phyloP scores from a whole-genome alignment of 169 alveolate species.

The Miamiensis avidus region DNA sequence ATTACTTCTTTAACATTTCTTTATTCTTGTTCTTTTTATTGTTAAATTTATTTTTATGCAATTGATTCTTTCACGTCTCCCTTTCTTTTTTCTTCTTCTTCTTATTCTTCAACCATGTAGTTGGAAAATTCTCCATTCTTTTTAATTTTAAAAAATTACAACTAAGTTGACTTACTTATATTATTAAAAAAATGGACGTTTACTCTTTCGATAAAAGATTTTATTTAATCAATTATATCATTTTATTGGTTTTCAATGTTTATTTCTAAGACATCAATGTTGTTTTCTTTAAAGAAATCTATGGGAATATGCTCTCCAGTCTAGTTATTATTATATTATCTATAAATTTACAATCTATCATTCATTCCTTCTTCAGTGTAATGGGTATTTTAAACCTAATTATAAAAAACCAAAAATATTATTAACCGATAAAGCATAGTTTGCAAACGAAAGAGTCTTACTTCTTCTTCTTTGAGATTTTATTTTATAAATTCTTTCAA shows the following conservation, averaged over 20 bases:
- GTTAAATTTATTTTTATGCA: neutral
- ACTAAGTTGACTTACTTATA: neutral
- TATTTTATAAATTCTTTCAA: constrained; percentile 35
- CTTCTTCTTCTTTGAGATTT: constrained; percentile 43
- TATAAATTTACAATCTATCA: constrained; percentile 65
- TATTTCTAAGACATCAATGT: constrained; percentile 33
- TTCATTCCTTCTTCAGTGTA: constrained; percentile 65
- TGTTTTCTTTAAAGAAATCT: constrained; percentile 59
- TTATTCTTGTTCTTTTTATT: constrained; percentile 11
- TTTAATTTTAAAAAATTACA: neutral
- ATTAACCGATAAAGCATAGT: constrained; percentile 7
- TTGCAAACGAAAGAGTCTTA: constrained; percentile 16
- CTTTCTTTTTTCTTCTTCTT: constrained; percentile 55
- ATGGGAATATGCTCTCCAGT: constrained; percentile 57
- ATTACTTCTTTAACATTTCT: constrained; percentile 27
- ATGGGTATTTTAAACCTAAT: constrained; percentile 62
- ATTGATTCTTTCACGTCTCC: constrained; percentile 45
- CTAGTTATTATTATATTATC: constrained; percentile 57
- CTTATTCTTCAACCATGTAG: constrained; percentile 41
- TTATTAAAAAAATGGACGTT: neutral
- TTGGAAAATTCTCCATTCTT: constrained; percentile 44
- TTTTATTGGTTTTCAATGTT: constrained; percentile 34
- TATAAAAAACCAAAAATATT: constrained; percentile 25
- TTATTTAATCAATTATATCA: constrained; percentile 39
- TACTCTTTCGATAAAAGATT: constrained; percentile 62